Base-by-base conservation (phyloP, 2,329 filamentous ascomycete genomes). In the Trichoderma asperellum region DNA sequence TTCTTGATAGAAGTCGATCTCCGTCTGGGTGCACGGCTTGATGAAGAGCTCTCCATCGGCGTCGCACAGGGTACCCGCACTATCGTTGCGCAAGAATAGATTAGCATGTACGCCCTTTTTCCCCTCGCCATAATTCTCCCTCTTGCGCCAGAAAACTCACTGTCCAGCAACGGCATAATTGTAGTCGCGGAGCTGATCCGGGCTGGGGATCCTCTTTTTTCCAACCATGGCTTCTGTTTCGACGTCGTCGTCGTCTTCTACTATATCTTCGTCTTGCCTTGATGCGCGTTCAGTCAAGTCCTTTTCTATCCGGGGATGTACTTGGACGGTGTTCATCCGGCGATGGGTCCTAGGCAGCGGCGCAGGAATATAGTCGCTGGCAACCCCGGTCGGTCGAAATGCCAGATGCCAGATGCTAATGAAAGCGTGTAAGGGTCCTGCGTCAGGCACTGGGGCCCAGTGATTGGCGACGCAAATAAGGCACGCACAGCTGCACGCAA, bases 1-100 rank as follows among this genome's bases (percentile, higher is more conserved):
- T 49, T 89, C 88, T 78, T 97, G 88, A 84, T 99, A 99, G 80
- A 99, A 99, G 56, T 89, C 86, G 75, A 98, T 89, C 82, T 99
- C 96, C 72, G 89, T 86, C 72, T 89, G 82, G 0, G 92, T 97
- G 80, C 95, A 98, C 21, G 96, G 96, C 81, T 99, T 99, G 77
- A 97, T 93, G 78, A 99, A 92, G 40, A 98, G 85, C 72, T 91
- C 88, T 77, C 96, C 96, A 65, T 92, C 89, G 68, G 87, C 85
- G 76, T 97, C 93, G 77, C 91, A 94, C 75, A 97, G 88, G 58
- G 97, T 95, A 73, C 96, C 96, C 74, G 96, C 94, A 82, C 94
- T 97, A 77, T 24, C 27, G 37, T 27, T 27, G 29, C 49, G 59
- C 53, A 62, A 27, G 43, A 47, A 6, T 47, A 62, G 43, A 29